Conservation (phyloP, 805 yeast species). For the Yamadazyma sp. region DNA sequence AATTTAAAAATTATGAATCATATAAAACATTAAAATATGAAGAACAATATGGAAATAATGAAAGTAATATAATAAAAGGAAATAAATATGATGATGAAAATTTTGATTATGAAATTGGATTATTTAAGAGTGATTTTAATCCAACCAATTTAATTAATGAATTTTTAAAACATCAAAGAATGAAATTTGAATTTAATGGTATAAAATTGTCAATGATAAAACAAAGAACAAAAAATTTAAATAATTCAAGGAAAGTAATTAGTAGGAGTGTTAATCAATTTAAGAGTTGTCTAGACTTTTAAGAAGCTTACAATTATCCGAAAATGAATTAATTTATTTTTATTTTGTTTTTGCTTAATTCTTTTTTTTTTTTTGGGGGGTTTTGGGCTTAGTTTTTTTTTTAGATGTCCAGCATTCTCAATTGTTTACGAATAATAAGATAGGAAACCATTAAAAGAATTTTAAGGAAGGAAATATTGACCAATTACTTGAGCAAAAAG, state of each 20-base stretch:
- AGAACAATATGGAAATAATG: neutral
- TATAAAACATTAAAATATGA: neutral
- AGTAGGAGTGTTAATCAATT: slow-evolving; percentile 6
- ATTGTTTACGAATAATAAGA: too few species aligned
- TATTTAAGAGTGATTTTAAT: slow-evolving; percentile 9
- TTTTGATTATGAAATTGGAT: slow-evolving; percentile 12
- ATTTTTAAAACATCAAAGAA: slow-evolving; percentile 12
- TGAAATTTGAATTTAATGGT: slow-evolving; percentile 13
- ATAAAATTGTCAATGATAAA: slow-evolving; percentile 8
- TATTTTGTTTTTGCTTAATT: too few species aligned
- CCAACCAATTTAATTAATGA: slow-evolving; percentile 9
- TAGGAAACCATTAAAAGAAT: too few species aligned
- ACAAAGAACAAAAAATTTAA: slow-evolving; percentile 9
- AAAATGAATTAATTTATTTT: too few species aligned
- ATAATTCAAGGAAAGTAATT: slow-evolving; percentile 8
- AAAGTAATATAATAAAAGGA: neutral
- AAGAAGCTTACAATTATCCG: too few species aligned
- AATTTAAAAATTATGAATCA: slow-evolving; percentile 10
- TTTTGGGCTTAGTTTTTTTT: too few species aligned
- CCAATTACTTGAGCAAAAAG: too few species aligned
- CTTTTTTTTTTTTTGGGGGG: too few species aligned
- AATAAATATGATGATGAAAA: slow-evolving; percentile 1
- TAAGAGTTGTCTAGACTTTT: slow-evolving; percentile 4
- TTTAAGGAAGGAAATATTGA: too few species aligned
- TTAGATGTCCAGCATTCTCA: too few species aligned